These are phyloP conservation scores for Cutaneotrichosporon curvatum DNA, from an alignment of 1,284 basidiomycete species.

Conservation along the genomic window DNA sequence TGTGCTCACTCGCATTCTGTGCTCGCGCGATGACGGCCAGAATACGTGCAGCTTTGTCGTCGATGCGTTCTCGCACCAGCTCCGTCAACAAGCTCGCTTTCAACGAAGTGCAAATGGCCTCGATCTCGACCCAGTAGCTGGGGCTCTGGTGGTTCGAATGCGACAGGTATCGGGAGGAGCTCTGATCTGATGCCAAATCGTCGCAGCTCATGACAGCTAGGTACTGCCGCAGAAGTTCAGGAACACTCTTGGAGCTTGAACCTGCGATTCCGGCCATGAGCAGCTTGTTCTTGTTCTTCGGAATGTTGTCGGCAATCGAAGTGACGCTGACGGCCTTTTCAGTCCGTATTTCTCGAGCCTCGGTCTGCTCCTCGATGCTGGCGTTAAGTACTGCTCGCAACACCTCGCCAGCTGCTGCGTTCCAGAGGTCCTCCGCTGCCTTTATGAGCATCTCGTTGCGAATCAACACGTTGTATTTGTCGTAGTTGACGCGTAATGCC, in stretches of 20 bases:
- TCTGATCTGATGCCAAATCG: conserved; percentile 24
- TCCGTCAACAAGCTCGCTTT: conserved; percentile 69
- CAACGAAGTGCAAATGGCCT: conserved; percentile 63
- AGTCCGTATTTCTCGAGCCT: conserved; percentile 45
- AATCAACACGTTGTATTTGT: conserved; percentile 79
- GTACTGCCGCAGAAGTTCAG: conserved; percentile 33
- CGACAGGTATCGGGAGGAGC: conserved; percentile 54
- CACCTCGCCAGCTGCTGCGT: conserved; percentile 62
- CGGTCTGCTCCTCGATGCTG: conserved; percentile 54
- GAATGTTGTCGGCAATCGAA: conserved; percentile 28
- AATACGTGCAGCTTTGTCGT: conserved; percentile 76
- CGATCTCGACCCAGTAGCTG: conserved; percentile 67
- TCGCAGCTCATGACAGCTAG: conserved; percentile 34
- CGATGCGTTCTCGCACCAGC: conserved; percentile 74
- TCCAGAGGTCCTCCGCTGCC: conserved; percentile 70
- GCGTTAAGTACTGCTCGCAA: conserved; percentile 63
- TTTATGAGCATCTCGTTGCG: conserved; percentile 74
- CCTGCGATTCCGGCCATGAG: conserved; percentile 30
- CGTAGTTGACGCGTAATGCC: conserved; percentile 60
- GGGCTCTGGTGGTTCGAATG: conserved; percentile 50
- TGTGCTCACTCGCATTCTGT: conserved; percentile 97
- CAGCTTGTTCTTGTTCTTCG: conserved; percentile 17
- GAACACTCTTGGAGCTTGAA: conserved; percentile 17
- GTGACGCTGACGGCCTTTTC: conserved; percentile 24
- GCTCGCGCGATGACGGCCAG: conserved; percentile 71